phyloP scores from a whole-genome alignment of 805 yeast genomes.

The Candida taoyuanica region DNA sequence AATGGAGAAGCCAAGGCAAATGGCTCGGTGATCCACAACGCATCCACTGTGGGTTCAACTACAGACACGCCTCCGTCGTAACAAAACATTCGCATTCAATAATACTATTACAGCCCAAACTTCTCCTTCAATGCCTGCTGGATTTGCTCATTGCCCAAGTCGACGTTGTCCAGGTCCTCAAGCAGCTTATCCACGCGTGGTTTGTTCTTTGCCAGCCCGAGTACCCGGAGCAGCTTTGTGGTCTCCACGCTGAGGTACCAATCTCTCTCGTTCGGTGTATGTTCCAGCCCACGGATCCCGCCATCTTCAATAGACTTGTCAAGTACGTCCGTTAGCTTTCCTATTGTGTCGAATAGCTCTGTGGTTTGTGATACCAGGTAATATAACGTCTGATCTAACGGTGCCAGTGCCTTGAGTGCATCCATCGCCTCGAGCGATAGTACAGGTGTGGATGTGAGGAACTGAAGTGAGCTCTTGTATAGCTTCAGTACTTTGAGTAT shows the following conservation, averaged over 20 bases:
- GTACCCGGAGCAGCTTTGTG: constrained; percentile 26
- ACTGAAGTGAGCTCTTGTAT: constrained; percentile 30
- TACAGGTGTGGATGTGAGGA: constrained; percentile 17
- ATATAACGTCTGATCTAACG: constrained; percentile 43
- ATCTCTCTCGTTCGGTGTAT: constrained; percentile 33
- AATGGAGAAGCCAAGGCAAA: constrained; percentile 1
- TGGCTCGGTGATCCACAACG: too few relatives aligned
- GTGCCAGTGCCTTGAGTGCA: constrained; percentile 35
- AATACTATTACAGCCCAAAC: constrained; percentile 12
- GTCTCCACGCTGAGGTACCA: constrained; percentile 38
- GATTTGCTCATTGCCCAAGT: constrained; percentile 17
- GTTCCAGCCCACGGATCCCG: constrained; percentile 18
- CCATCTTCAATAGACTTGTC: constrained; percentile 9
- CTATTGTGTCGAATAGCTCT: constrained; percentile 21
- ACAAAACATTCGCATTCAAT: background rate
- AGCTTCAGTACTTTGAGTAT: constrained; percentile 31
- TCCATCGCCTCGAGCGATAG: constrained; percentile 9
- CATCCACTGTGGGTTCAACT: background rate
- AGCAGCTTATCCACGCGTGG: constrained; percentile 21
- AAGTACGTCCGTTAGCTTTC: constrained; percentile 8
- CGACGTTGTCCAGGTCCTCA: constrained; percentile 20
- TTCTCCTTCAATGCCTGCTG: constrained; percentile 18
- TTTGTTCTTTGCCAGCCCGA: constrained; percentile 23
- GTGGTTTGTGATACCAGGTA: constrained; percentile 41
- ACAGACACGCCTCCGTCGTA: constrained; percentile 3